Evolutionary conservation across 2,329 filamentous ascomycete genomes (phyloP), one percentile per base, ranked within the genome.

Genomic region (Botryotinia convoluta): DNA sequence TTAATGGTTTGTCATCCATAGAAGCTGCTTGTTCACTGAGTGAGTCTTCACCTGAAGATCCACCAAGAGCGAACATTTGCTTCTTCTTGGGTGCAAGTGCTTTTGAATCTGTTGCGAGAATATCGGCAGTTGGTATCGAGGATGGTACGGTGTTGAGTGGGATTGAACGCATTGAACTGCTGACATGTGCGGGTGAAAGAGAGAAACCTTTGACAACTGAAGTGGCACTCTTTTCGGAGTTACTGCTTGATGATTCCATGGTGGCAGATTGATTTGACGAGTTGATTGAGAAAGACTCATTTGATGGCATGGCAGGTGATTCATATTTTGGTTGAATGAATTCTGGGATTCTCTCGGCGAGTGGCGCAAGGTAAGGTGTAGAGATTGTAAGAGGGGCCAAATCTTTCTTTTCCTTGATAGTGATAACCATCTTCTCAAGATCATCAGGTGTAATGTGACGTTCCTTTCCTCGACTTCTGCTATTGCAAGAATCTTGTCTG

Each of bases 361-460:
- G 82, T 78, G 86, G 89, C 72, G 82, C 77, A 73, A 81, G 74
- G 76, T 83, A 78, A 69, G 83, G 76, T 26, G 64, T 78, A 71
- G 71, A 77, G 32, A 76, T 72, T 26, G 87, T 85, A 14, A 90
- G 83, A 78, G 86, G 89, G 79, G 88, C 86, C 35, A 95, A 85
- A 63, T 87, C 87, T 82, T 90, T 90, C 83, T 93, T 94, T 83
- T 96, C 92, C 82, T 97, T 93, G 81, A 98, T 98, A 57, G 92
- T 94, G 73, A 93, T 90, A 60, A 98, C 93, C 89, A 98, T 97
- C 85, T 97, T 97, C 83, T 97, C 94, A 44, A 98, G 87, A 79
- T 96, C 93, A 79, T 93, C 89, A 10, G 95, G 94, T n/a, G 94
- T 97, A 77, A 98, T 95, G 83, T 97, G 95, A 80, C 93, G 92